phyloP scores from a whole-genome alignment of 192 early-diverging fungal genomes.

The Powellomyces hirtus region DNA sequence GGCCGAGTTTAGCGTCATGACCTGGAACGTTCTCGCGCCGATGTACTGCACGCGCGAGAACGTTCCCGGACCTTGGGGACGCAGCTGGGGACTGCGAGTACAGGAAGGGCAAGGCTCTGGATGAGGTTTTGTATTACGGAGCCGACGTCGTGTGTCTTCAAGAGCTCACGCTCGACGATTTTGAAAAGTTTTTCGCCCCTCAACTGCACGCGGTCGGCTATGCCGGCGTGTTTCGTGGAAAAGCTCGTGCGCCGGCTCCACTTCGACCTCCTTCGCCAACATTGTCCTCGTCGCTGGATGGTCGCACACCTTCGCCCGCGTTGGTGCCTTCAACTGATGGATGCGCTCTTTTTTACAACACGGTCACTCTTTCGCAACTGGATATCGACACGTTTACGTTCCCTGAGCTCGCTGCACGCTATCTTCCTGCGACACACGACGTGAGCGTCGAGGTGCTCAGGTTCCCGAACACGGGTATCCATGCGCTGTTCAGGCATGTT shows the following conservation, averaged over 20 bases:
- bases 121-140: slow-evolving; percentile 40
- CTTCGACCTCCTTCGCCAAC: neutral
- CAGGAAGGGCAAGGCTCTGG: slow-evolving; percentile 34
- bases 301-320: neutral
- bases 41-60: slow-evolving; percentile 41
- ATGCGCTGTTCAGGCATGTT: slow-evolving; percentile 31
- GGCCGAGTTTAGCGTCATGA: slow-evolving; percentile 45
- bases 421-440: slow-evolving; percentile 15
- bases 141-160: slow-evolving; percentile 47
- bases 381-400: slow-evolving; percentile 41
- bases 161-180: slow-evolving; percentile 43
- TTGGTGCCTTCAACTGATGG: slow-evolving; percentile 26
- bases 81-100: slow-evolving; percentile 37
- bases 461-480: slow-evolving; percentile 42
- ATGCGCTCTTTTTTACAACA: slow-evolving; percentile 48
- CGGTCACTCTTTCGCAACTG: slow-evolving; percentile 27
- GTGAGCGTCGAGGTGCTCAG: slow-evolving; percentile 30
- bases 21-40: slow-evolving; percentile 48
- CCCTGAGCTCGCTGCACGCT: slow-evolving; percentile 27
- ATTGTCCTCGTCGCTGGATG: too few species aligned
- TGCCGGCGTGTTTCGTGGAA: slow-evolving; percentile 46
- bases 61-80: slow-evolving; percentile 20
- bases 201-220: slow-evolving; percentile 42
- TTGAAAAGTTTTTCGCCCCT: slow-evolving; percentile 43
- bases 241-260: slow-evolving; percentile 28